Base-by-base conservation (phyloP, 306 rosid genomes). In the Calophaca sinica region DNA sequence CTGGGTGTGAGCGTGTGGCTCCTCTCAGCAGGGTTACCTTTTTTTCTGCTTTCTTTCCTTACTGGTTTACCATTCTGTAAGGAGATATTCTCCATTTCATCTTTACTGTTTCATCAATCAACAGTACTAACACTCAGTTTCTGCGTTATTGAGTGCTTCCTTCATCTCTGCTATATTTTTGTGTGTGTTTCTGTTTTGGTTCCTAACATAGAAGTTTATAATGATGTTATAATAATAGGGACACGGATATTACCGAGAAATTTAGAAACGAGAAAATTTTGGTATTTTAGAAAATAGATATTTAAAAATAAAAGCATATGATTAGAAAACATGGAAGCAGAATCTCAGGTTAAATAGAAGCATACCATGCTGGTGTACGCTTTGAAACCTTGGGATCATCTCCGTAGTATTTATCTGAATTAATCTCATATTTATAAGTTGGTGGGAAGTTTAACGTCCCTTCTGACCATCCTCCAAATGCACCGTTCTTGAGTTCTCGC, bases 321-420 rank as follows among this genome's bases (percentile, higher is more conserved):
- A 73, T 52, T 72, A 39, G 68, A 20, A 72, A 64, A 74, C 59
- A 66, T 9, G 38, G 61, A 70, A 76, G 66, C 73, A 74, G 38
- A 72, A 67, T 35, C 57, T 12, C 9, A 28, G 79, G 46, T 39
- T 31, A 62, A 57, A 32, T 29, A 70, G 67, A 71, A 84, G 77
- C 93, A 67, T 90, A 96, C 99, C 99, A 92, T 58, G 99, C 93
- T 29, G 98, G 99, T 44, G 87, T 76, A 20, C 98, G 98, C 87
- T 89, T 90, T 63, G 83, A 89, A 68, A 68, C 80, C 72, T 79
- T 96, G 73, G 91, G 91, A 77, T 96, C 97, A 20, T 89, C 96
- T 20, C 99, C 93, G 0, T n/a, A 68, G 82, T 92, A 96, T 77
- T 87, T 94, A 26, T 87, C 90, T 14, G 98, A 96, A 80, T 96